Evolutionary conservation across 2,329 filamentous ascomycete species (phyloP), one percentile per base, ranked within the genome.

Genomic region (Colletotrichum sp.): DNA sequence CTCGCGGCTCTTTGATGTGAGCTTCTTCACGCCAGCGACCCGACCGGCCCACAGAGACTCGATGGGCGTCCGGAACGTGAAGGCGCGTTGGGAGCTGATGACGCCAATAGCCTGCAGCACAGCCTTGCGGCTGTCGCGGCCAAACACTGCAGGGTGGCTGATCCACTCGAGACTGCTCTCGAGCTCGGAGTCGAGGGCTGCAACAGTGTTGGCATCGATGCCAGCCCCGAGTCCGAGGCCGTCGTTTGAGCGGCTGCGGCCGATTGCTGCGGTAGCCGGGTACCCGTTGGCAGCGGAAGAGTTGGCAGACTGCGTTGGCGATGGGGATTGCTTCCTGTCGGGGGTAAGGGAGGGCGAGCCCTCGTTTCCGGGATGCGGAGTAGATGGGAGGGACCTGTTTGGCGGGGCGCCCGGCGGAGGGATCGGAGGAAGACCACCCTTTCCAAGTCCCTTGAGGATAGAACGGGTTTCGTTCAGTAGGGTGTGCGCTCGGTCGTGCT

Each of bases 41-140:
- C 97, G 92, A 55, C 91, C 91, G 2, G 97, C 96, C 96, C 96
- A 99, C 34, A 99, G 90, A 36, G 92, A 92, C 87, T 99, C 97
- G 7, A 96, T 94, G 0, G 95, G 93, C 3, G 96, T 97, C 67
- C 96, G 93, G 90, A 96, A 98, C 1, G 97, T 99, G 83, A 96
- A 98, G 13, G 94, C 96, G 63, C 97, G 92, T 85, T 99, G 97
- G 8, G 95, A 98, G 81, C 95, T 97, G 80, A 99, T 98, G 77
- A 99, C 96, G 8, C 97, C 96, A 79, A 99, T 99, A 18, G 96
- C 95, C 84, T 99, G 97, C 28, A 99, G 89, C 3, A 99, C 96
- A 6, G 96, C 95, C 87, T 99, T 99, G 81, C 97, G 93, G 74
- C 95, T 97, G 83, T 99, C 97, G 48, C 97, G 93, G 10, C 94